Base-by-base conservation (phyloP, 2,329 filamentous ascomycete species). In the Pseudovirgaria hyperparasitica region DNA sequence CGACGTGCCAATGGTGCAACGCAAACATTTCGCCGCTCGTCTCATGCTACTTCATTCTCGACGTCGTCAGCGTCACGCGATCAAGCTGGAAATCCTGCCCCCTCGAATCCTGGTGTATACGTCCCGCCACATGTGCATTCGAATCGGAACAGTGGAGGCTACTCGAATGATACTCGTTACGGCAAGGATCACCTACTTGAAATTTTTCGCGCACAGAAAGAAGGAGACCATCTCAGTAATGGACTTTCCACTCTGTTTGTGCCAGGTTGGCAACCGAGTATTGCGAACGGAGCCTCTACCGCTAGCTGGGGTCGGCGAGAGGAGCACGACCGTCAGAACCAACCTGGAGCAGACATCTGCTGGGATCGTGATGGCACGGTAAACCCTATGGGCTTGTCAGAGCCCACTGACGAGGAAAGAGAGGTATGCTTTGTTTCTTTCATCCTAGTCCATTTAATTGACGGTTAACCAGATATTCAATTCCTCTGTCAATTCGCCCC, bases 401-500 rank as follows among this genome's bases (percentile, higher is more conserved):
- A 80, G 22, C 73, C 92, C 71, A 69, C 63, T 17, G 70, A 76
- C 24, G 70, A 74, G 28, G 73, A 77, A 54, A 69, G 62, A 57
- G 70, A 76, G 58, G 72, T 76, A 48, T 29, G 43, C 36, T 12
- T 23, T 12, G 8, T 11, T 13, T 16, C 25, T 5, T 14, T 12
- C 12, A 7, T 22, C 24, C 13, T 29, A 24, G 19, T 28, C 6
- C 13, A 18, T 25, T 25, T 23, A 19, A 16, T 40, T 43, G 31
- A 45, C 34, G 5, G 26, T 22, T 25, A 33, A 27, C 29, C 52
- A 93, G 79, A 62, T 80, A 36, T 94, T 94, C 55, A 58, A 73
- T 26, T 72, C 70, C 26, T 90, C 92, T 37, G 85, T 98, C 48
- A 98, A 96, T 54, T 94, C 90, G 19, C 80, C 85, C 18, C 63